These are phyloP conservation scores for Escovopsis sp. DNA, from an alignment of 2,329 filamentous ascomycete species.

Conservation along the genomic window DNA sequence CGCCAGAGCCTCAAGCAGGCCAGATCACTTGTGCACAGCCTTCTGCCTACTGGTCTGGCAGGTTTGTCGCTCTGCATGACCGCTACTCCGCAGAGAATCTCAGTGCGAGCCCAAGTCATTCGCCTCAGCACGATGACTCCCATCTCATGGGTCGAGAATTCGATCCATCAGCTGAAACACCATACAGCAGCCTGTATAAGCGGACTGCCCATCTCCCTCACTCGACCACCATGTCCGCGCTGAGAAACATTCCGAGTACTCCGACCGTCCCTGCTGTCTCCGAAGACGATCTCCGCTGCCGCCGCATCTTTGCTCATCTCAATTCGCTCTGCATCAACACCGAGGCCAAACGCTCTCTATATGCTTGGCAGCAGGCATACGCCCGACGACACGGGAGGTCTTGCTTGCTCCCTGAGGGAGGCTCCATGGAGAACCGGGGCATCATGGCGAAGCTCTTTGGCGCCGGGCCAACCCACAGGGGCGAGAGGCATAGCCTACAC, in stretches of 20 bases:
- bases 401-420: constrained; percentile 25
- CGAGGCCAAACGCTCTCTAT: constrained; percentile 33
- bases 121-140: not conserved
- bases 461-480: constrained; percentile 5
- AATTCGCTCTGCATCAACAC: constrained; percentile 30
- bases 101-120: constrained; percentile 1
- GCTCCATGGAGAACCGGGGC: constrained; percentile 16
- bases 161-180: constrained; percentile 8
- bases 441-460: constrained; percentile 17
- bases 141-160: not conserved
- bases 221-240: constrained; percentile 19
- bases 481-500: constrained; percentile 10
- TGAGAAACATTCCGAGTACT: constrained; percentile 12
- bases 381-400: constrained; percentile 25
- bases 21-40: constrained; percentile 28
- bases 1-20: constrained; percentile 11
- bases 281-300: constrained; percentile 28
- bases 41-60: constrained; percentile 46
- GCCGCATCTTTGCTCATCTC: constrained; percentile 32
- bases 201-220: constrained; percentile 14
- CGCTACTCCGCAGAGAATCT: constrained; percentile 19
- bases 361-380: constrained; percentile 34
- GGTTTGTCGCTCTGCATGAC: constrained; percentile 43
- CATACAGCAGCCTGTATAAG: constrained; percentile 4
- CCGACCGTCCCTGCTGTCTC: constrained; percentile 4